Conservation (phyloP, 1,284 basidiomycete genomes). For the Fomitiporia mediterranea region DNA sequence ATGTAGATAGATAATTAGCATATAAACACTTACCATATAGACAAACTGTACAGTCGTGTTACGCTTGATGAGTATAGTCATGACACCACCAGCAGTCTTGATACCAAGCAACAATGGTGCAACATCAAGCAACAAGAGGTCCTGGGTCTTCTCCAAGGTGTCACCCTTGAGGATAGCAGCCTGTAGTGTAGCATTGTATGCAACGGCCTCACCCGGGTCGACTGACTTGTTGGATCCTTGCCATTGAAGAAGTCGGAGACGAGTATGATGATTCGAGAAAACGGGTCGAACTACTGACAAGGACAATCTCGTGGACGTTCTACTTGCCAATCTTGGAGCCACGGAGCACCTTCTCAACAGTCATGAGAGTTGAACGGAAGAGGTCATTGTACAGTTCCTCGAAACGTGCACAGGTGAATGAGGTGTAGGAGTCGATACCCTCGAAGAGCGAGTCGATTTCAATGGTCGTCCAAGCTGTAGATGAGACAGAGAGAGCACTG, state of each 20-base stretch:
- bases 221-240: slow-evolving; percentile 96
- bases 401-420: slow-evolving; percentile 97
- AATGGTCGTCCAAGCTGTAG: slow-evolving; percentile 93
- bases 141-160: slow-evolving; percentile 97
- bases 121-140: slow-evolving; percentile 95
- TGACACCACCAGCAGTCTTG: no score
- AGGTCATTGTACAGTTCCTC: slow-evolving; percentile 97
- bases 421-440: slow-evolving; percentile 98
- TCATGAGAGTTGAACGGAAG: slow-evolving; percentile 95
- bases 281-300: slow-evolving; percentile 98
- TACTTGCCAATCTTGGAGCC: slow-evolving; percentile 98
- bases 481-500: no score
- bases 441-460: slow-evolving; percentile 98
- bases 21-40: no score
- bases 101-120: no score
- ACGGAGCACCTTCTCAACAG: slow-evolving; percentile 96
- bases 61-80: no score
- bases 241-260: slow-evolving; percentile 99
- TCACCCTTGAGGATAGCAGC: slow-evolving; percentile 97
- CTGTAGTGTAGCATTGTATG: slow-evolving; percentile 98
- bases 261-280: slow-evolving; percentile 96
- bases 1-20: no score
- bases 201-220: slow-evolving; percentile 99
- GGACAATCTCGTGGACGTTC: slow-evolving; percentile 93
- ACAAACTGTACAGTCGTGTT: no score